A percentile compares a stretch with the other conserved stretches of the same genome.
Evolutionary conservation across 2,329 filamentous ascomycete genomes (phyloP).

Genomic region (Claviceps pazoutovae): DNA sequence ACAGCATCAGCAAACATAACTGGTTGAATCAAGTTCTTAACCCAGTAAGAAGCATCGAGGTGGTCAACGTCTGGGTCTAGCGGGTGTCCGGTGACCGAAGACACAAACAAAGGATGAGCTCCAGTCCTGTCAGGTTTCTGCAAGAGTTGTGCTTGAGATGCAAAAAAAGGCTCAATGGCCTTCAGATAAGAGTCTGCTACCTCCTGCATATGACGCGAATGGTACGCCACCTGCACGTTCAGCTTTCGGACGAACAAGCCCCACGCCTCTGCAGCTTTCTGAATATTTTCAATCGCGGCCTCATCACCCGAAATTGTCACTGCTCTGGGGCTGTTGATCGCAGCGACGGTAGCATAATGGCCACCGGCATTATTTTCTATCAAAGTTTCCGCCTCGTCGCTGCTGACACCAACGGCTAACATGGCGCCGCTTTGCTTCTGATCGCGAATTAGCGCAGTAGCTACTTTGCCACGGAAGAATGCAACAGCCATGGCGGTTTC

Average conservation of each 20-base stretch:
- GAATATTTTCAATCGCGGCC: conserved; percentile 12
- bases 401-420: conserved; percentile 15
- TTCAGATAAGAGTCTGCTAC: conserved; percentile 4
- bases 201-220: conserved; percentile 11
- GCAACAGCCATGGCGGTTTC: conserved; percentile 8
- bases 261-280: conserved; percentile 12
- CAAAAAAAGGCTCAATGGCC: conserved; percentile 2
- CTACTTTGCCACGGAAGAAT: conserved; percentile 10
- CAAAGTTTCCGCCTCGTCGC: not conserved
- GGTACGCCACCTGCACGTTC: conserved; percentile 19
- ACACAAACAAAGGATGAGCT: not conserved
- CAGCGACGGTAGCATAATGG: conserved; percentile 11
- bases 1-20: conserved; percentile 13
- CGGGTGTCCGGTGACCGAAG: conserved; percentile 2
- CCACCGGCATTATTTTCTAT: conserved; percentile 2
- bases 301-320: conserved; percentile 19
- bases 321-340: conserved; percentile 15
- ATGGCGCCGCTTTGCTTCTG: conserved; percentile 10
- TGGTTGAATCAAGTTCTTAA: conserved; percentile 13
- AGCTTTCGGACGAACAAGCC: conserved; percentile 19
- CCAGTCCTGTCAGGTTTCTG: not conserved
- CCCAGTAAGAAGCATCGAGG: conserved; percentile 10
- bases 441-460: conserved; percentile 2
- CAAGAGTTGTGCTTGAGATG: not conserved
- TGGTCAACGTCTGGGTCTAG: not conserved